Conservation (phyloP, 2,329 filamentous ascomycete genomes). For the Diaporthe helianthi region DNA sequence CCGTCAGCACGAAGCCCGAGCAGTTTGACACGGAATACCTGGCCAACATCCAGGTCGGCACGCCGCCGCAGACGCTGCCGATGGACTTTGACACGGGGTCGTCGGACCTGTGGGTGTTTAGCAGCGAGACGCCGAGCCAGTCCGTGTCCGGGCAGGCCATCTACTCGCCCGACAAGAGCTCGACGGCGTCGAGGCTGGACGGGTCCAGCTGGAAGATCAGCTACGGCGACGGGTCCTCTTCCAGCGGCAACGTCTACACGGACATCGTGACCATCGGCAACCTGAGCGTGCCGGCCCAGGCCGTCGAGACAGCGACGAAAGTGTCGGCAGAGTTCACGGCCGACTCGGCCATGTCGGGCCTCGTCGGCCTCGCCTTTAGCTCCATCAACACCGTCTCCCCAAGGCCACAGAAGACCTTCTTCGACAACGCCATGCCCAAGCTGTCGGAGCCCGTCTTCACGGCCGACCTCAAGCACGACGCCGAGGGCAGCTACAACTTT, state of each 20-base stretch:
- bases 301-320: slow-evolving; percentile 37
- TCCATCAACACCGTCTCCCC: slow-evolving; percentile 39
- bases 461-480: slow-evolving; percentile 43
- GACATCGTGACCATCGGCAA: slow-evolving; percentile 41
- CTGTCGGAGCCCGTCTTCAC: slow-evolving; percentile 43
- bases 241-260: slow-evolving; percentile 41
- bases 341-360: slow-evolving; percentile 34
- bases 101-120: slow-evolving; percentile 47
- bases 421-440: slow-evolving; percentile 43
- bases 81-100: slow-evolving; percentile 56
- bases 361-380: slow-evolving; percentile 37
- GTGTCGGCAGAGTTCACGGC: slow-evolving; percentile 37
- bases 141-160: slow-evolving; percentile 37
- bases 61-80: slow-evolving; percentile 47
- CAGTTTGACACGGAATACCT: slow-evolving; percentile 30
- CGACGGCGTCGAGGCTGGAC: slow-evolving; percentile 37
- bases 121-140: slow-evolving; percentile 36
- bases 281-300: slow-evolving; percentile 37
- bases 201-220: slow-evolving; percentile 41
- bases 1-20: slow-evolving; percentile 20
- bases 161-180: slow-evolving; percentile 40
- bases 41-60: slow-evolving; percentile 31
- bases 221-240: slow-evolving; percentile 42
- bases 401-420: slow-evolving; percentile 40
- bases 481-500: slow-evolving; percentile 49